phyloP scores from a whole-genome alignment of 768 basidiomycete genomes.

The Agaricus bisporus region DNA sequence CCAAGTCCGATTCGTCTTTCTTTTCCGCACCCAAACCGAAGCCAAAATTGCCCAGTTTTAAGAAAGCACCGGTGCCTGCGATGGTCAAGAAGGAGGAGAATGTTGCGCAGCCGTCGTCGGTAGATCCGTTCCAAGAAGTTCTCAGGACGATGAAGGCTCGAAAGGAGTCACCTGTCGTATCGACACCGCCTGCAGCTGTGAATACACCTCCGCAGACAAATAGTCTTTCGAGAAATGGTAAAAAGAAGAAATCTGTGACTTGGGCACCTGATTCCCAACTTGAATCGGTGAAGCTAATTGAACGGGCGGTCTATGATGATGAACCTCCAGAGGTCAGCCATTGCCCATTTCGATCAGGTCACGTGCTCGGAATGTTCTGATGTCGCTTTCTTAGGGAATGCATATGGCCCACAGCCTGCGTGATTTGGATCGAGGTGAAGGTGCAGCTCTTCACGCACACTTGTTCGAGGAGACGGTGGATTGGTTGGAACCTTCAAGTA shows the following conservation, averaged over 20 bases:
- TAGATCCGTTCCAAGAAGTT: conserved; percentile 79
- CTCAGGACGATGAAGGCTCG: conserved; percentile 69
- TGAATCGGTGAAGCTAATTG: conserved; percentile 72
- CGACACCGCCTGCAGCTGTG: conserved; percentile 46
- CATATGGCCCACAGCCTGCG: conserved; percentile 68
- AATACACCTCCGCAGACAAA: conserved; percentile 28
- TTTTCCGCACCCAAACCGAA: conserved; percentile 86
- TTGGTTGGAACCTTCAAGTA: conserved; percentile 80
- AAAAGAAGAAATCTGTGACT: conserved; percentile 72
- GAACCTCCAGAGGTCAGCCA: conserved; percentile 80
- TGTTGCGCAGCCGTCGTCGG: conserved; percentile 68
- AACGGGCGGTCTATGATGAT: conserved; percentile 84
- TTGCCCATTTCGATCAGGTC: conserved; percentile 25
- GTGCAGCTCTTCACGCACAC: conserved; percentile 76
- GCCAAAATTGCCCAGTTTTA: conserved; percentile 80
- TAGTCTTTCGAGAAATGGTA: conserved; percentile 33
- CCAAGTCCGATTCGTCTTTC: conserved; percentile 82
- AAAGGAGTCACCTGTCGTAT: conserved; percentile 54
- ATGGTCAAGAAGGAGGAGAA: conserved; percentile 54
- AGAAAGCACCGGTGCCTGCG: conserved; percentile 49
- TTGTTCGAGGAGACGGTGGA: conserved; percentile 83
- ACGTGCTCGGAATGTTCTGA: conserved; percentile 24
- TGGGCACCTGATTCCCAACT: conserved; percentile 75
- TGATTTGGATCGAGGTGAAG: conserved; percentile 84
- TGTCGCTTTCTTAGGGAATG: conserved; percentile 54